Conservation (phyloP, 2,329 filamentous ascomycete species). For the Fusarium compactum region DNA sequence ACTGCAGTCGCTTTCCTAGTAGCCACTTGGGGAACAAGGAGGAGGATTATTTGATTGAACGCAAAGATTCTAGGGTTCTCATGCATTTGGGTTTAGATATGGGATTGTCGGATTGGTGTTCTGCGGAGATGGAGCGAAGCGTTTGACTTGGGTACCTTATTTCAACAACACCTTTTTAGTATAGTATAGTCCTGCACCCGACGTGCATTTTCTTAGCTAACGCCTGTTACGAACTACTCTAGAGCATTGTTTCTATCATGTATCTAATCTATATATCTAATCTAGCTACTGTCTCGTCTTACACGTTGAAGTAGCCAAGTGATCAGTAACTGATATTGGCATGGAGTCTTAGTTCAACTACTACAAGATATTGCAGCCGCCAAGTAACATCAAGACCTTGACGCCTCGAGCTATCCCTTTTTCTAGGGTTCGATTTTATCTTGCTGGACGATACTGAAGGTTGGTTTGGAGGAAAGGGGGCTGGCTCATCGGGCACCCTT, state of each 20-base stretch:
- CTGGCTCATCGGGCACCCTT: not conserved
- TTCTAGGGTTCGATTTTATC: not conserved
- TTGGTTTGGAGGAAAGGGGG: not conserved
- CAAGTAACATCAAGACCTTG: not conserved
- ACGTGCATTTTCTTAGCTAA: conserved; percentile 41
- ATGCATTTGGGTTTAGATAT: not conserved
- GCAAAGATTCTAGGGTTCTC: not conserved
- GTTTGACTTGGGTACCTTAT: conserved; percentile 21
- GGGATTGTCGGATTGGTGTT: not conserved
- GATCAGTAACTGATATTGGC: too few species aligned
- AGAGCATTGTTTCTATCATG: conserved; percentile 18
- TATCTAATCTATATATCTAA: conserved; percentile 1
- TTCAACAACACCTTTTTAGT: not conserved
- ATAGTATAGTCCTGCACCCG: conserved; percentile 37
- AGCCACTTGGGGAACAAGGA: not conserved
- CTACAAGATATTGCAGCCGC: not conserved
- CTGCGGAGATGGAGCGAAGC: conserved; percentile 27
- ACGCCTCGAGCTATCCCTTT: not conserved
- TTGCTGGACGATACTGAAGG: not conserved
- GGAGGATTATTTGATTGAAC: not conserved
- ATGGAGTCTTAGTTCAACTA: not conserved
- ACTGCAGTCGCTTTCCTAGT: conserved; percentile 34
- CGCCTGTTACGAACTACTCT: conserved; percentile 35
- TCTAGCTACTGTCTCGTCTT: not conserved
- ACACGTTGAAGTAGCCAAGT: not conserved